Evolutionary conservation across 768 basidiomycete genomes (phyloP).

Genomic region (Rhizopogon vesiculosus): DNA sequence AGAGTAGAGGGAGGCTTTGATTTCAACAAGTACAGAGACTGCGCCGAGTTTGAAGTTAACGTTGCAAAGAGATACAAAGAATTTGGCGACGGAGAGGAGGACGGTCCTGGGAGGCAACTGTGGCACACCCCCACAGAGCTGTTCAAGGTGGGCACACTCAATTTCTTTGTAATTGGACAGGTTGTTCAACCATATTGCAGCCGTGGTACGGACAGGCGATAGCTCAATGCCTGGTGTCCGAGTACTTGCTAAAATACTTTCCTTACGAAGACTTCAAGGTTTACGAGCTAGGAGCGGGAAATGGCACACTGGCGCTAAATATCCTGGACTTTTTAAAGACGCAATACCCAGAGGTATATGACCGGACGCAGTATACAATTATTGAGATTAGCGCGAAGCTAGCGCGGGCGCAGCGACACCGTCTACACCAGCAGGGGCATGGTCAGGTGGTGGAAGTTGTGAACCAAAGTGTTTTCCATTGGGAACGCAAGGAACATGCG

Average conservation of each 20-base stretch:
- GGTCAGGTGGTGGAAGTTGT: conserved; percentile 53
- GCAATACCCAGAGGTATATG: conserved; percentile 87
- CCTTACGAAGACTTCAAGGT: conserved; percentile 95
- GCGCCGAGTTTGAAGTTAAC: conserved; percentile 73
- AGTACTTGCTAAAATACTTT: conserved; percentile 92
- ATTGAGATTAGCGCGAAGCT: conserved; percentile 90
- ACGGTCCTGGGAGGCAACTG: conserved; percentile 80
- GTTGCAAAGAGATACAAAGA: conserved; percentile 73
- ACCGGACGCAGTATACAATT: conserved; percentile 87
- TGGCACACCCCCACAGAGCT: conserved; percentile 99
- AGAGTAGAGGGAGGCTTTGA: conserved; percentile 50
- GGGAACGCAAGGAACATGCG: conserved; percentile 67
- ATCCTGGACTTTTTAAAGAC: conserved; percentile 77
- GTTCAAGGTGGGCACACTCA: conserved; percentile 66
- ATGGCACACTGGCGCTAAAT: conserved; percentile 90
- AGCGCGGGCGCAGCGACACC: conserved; percentile 63
- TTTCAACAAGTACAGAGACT: conserved; percentile 63
- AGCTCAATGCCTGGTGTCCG: conserved; percentile 81
- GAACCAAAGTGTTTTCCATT: conserved; percentile 83
- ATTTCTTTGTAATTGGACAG: neutral
- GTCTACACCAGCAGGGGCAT: conserved; percentile 43
- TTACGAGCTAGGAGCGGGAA: conserved; percentile 97
- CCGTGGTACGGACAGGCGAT: conserved; percentile 94
- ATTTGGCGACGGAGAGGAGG: conserved; percentile 56
- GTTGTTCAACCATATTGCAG: conserved; percentile 36